These are phyloP conservation scores for Calycina herbarum DNA, from an alignment of 2,329 filamentous ascomycete genomes.

Conservation along the genomic window DNA sequence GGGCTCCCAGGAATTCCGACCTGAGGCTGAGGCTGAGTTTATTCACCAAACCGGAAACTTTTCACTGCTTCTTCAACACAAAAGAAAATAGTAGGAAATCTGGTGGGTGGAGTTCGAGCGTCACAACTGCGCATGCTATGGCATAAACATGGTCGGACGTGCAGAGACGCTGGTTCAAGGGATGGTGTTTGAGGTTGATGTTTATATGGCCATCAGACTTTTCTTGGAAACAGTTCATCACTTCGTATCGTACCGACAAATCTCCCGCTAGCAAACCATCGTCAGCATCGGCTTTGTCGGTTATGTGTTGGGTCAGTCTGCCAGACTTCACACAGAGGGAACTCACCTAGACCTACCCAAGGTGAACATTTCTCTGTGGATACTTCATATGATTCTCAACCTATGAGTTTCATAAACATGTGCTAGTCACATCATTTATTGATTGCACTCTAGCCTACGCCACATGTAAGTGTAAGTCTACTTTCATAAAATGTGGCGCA, in stretches of 20 bases:
- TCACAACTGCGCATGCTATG: slow-evolving; percentile 5
- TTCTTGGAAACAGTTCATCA: background rate
- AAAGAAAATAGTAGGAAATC: background rate
- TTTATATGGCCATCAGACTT: background rate
- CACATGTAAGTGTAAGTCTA: too few relatives aligned
- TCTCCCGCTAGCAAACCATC: background rate
- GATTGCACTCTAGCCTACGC: too few relatives aligned
- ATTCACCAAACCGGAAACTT: background rate
- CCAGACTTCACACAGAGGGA: background rate
- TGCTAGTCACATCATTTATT: too few relatives aligned
- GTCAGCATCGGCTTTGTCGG: too few relatives aligned
- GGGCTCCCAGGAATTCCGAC: background rate
- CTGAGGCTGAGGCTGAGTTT: slow-evolving; percentile 4
- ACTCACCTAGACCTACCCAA: background rate
- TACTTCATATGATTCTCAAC: background rate
- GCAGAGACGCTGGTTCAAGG: background rate
- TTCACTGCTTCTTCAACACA: background rate
- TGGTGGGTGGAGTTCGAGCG: background rate
- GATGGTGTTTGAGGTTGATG: slow-evolving; percentile 4
- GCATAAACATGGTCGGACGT: slow-evolving; percentile 10
- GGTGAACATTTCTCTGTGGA: background rate
- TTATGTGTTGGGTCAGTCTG: background rate
- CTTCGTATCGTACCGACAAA: background rate
- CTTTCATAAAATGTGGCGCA: background rate
- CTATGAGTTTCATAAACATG: background rate